A percentile compares a stretch with the other conserved stretches of the same genome.
phyloP scores from a whole-genome alignment of 495 filamentous ascomycete species.

The Penicillium macrosclerotiorum region DNA sequence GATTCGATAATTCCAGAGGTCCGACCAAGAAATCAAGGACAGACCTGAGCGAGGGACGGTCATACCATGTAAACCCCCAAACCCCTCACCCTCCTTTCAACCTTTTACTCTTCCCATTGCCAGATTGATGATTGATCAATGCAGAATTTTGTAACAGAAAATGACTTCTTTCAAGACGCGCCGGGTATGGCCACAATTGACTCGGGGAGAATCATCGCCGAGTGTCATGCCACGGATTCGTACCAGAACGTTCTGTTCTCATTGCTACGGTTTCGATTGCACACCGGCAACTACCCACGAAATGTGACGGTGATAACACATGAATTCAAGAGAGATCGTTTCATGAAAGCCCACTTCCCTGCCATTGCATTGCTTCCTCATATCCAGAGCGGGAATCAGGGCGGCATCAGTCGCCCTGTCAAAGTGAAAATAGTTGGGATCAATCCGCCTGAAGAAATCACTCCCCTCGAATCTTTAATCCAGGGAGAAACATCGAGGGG shows the following conservation, averaged over 20 bases:
- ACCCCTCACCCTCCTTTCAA: too few species aligned
- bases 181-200: conserved; percentile 9
- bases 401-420: conserved; percentile 26
- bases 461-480: conserved; percentile 42
- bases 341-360: conserved; percentile 64
- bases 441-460: conserved; percentile 61
- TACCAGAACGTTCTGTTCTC: conserved; percentile 77
- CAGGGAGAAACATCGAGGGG: conserved; percentile 41
- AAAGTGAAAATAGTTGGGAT: conserved; percentile 60
- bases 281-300: conserved; percentile 35
- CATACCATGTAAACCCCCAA: conserved; percentile 51
- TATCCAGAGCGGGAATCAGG: not conserved
- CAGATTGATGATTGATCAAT: conserved; percentile 1
- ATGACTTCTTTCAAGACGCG: conserved; percentile 31
- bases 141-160: conserved; percentile 47
- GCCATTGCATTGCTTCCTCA: conserved; percentile 53
- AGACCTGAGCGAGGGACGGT: conserved; percentile 59
- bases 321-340: conserved; percentile 67
- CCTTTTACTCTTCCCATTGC: not conserved
- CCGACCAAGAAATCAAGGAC: conserved; percentile 56
- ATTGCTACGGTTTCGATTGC: conserved; percentile 54
- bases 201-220: conserved; percentile 42
- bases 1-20: too few species aligned
- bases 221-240: conserved; percentile 72
- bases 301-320: conserved; percentile 69